Percentiles rank a stretch among this genome's conserved stretches.
Evolutionary conservation across 2,329 filamentous ascomycete species (phyloP).

Genomic region (Paraphaeosphaeria sporulosa): DNA sequence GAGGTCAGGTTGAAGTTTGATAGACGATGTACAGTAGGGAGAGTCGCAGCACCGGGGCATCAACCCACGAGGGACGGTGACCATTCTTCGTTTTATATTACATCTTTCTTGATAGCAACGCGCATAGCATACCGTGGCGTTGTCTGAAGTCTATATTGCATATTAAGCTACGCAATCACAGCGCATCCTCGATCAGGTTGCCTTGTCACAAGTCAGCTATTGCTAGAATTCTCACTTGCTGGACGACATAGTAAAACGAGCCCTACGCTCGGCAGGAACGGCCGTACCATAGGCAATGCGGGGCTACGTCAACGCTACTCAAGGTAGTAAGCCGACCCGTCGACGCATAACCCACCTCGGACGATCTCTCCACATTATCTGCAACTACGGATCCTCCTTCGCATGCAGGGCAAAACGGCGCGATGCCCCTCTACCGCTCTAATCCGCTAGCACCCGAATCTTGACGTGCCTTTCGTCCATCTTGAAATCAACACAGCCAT

Average conservation of each 20-base stretch:
- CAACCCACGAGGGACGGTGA: neutral
- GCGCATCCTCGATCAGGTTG: neutral
- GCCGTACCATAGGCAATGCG: neutral
- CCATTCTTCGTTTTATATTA: slow-evolving; percentile 13
- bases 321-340: slow-evolving; percentile 12
- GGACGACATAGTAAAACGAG: neutral
- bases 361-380: slow-evolving; percentile 15
- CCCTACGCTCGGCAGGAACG: neutral
- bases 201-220: neutral
- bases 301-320: slow-evolving; percentile 6
- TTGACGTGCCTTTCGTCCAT: too few relatives aligned
- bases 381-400: slow-evolving; percentile 5
- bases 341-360: slow-evolving; percentile 3
- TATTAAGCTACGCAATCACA: neutral
- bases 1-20: neutral
- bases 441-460: too few relatives aligned
- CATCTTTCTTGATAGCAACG: neutral
- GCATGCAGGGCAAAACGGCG: neutral
- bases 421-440: neutral
- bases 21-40: slow-evolving; percentile 1
- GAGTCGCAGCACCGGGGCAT: neutral
- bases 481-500: neutral
- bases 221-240: neutral
- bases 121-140: slow-evolving; percentile 13
- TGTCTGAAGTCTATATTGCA: neutral